Percentiles rank a stretch among this genome's conserved stretches.
These are phyloP conservation scores for Lipomyces spencermartinsiae DNA, from an alignment of 805 yeast genomes.

Conservation along the genomic window DNA sequence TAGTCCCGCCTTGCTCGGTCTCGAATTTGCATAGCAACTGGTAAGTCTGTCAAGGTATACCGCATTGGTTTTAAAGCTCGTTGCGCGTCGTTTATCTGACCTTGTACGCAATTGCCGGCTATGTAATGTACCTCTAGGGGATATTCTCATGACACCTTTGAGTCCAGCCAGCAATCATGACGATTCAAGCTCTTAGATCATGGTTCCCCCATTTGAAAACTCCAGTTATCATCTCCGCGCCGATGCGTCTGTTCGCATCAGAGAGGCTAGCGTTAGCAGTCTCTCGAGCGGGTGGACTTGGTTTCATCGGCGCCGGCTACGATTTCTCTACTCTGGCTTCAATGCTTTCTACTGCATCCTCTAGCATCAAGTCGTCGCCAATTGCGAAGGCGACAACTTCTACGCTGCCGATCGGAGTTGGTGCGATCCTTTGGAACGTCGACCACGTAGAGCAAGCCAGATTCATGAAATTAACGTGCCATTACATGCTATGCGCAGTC, in stretches of 20 bases:
- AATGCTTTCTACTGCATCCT: constrained; percentile 1
- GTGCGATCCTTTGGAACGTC: constrained; percentile 23
- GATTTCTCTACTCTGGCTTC: constrained; percentile 11
- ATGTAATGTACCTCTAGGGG: neutral
- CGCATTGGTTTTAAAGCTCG: neutral
- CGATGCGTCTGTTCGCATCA: constrained; percentile 28
- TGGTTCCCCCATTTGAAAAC: constrained; percentile 25
- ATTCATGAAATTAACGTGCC: constrained; percentile 9
- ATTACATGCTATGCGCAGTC: constrained; percentile 12
- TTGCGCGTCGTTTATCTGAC: neutral
- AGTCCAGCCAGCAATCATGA: neutral
- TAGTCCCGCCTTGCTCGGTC: too few species aligned
- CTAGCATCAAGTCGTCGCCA: neutral
- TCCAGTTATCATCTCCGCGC: constrained; percentile 29
- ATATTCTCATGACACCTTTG: neutral
- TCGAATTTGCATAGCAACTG: neutral
- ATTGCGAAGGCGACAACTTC: neutral
- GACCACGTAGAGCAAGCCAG: constrained; percentile 8
- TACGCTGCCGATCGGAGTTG: constrained; percentile 19
- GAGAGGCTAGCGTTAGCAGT: constrained; percentile 22
- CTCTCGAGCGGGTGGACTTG: constrained; percentile 28
- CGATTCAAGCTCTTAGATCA: constrained; percentile 2
- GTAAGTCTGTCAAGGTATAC: neutral
- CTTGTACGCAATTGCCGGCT: neutral
- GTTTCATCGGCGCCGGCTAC: constrained; percentile 30